Conservation (phyloP, 2,329 filamentous ascomycete genomes). For the Venturia pyrina region DNA sequence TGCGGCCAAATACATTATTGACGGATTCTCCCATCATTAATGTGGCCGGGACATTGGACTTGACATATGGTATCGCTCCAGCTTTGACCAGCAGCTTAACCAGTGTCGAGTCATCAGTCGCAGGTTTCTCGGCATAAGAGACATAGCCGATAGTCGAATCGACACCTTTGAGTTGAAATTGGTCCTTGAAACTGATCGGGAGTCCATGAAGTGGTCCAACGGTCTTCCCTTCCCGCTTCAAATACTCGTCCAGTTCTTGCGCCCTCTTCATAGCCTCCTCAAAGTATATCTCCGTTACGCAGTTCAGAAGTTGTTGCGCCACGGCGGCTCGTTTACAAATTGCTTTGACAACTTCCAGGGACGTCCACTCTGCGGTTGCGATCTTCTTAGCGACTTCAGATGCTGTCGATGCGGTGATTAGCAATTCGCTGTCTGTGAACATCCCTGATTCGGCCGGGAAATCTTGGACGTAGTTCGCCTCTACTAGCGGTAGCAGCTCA, state of each 20-base stretch:
- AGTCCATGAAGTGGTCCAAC: slow-evolving; percentile 44
- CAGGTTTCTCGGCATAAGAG: slow-evolving; percentile 25
- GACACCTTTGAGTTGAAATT: slow-evolving; percentile 49
- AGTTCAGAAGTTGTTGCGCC: slow-evolving; percentile 48
- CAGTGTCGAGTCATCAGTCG: slow-evolving; percentile 24
- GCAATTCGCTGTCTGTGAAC: slow-evolving; percentile 42
- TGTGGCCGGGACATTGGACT: slow-evolving; percentile 43
- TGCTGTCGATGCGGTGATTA: slow-evolving; percentile 52
- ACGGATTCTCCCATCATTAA: slow-evolving; percentile 42
- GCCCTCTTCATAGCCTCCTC: slow-evolving; percentile 30
- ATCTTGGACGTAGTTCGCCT: slow-evolving; percentile 23
- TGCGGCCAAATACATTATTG: slow-evolving; percentile 53
- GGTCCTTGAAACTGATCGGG: slow-evolving; percentile 45
- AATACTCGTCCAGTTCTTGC: slow-evolving; percentile 27
- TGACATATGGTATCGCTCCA: slow-evolving; percentile 43
- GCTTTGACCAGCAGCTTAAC: slow-evolving; percentile 26
- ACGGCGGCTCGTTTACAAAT: slow-evolving; percentile 44
- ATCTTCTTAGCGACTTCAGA: slow-evolving; percentile 46
- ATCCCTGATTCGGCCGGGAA: slow-evolving; percentile 45
- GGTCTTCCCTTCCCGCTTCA: slow-evolving; percentile 28
- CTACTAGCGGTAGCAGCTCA: slow-evolving; percentile 38
- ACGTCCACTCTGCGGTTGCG: slow-evolving; percentile 44
- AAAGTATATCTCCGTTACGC: slow-evolving; percentile 35
- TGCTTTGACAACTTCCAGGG: slow-evolving; percentile 42
- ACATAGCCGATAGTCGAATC: slow-evolving; percentile 53